Evolutionary conservation across 177 flowering plant genomes (phyloP).

Genomic region (Telopea speciosissima): DNA sequence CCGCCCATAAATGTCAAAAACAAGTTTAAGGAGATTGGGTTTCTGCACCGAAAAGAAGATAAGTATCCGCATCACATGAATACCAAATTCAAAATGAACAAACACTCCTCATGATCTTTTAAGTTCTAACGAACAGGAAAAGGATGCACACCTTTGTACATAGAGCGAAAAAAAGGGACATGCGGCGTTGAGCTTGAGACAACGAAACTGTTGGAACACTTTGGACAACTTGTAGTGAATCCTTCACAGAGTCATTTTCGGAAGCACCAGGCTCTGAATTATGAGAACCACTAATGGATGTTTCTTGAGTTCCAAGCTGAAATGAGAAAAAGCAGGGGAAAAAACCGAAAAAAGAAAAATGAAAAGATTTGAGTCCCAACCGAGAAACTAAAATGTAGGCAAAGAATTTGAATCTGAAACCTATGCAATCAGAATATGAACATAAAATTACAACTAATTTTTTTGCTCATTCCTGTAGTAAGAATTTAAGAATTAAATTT

Average conservation of each 20-base stretch:
- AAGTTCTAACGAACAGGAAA: background rate
- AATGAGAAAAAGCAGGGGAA: background rate
- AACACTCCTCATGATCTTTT: background rate
- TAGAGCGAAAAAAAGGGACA: conserved; percentile 87
- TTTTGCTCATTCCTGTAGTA: background rate
- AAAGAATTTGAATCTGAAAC: background rate
- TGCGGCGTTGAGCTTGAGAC: conserved; percentile 60
- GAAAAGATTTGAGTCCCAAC: background rate
- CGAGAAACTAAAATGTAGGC: background rate
- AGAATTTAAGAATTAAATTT: too few species aligned
- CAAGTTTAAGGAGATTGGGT: conserved; percentile 75
- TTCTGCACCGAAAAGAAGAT: conserved; percentile 44
- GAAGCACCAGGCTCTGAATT: conserved; percentile 52
- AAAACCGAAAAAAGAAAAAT: too few species aligned
- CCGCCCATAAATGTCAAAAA: conserved; percentile 69
- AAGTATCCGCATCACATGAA: conserved; percentile 1
- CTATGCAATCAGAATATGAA: background rate
- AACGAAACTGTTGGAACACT: conserved; percentile 32
- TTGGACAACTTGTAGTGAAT: conserved; percentile 18
- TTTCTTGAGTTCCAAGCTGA: conserved; percentile 56
- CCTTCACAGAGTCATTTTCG: conserved; percentile 40
- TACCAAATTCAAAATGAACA: background rate
- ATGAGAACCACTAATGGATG: conserved; percentile 71
- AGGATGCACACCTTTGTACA: conserved; percentile 70
- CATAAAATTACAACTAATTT: background rate